Base-by-base conservation (phyloP, 2,329 filamentous ascomycete genomes). In the Fragosphaeria purpurea region DNA sequence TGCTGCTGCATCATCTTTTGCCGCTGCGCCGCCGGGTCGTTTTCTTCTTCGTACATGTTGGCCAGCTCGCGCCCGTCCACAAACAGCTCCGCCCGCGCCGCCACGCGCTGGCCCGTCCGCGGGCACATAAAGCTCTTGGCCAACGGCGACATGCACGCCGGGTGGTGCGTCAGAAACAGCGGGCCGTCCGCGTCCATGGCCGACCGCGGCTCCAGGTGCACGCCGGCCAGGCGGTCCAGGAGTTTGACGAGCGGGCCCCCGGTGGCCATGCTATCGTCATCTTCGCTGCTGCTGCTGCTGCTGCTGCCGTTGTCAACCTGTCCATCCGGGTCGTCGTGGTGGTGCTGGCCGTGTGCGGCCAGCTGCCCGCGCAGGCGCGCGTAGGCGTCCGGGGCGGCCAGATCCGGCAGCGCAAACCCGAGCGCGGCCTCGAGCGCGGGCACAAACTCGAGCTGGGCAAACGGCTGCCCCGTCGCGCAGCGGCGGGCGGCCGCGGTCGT, bases 31-130 rank as follows among this genome's bases (percentile, higher is more conserved):
- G 85, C 82, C 0, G 93, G 93, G 47, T 88, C 86, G 66, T 98
- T 98, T 65, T 98, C 93, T 68, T 98, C 93, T 65, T 98, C 93
- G 66, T 98, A 98, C 72, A 91, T 94, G 67, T 98, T 98, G 54
- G 91, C 88, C 35, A 95, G 76, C 63, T 98, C 93, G 50, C 81
- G 80, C 41, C 85, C 82, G 46, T 80, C 70, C 55, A 94, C 79
- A 67, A 95, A 95, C 30, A 95, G 77, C 67, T 96, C 90, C 0
- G 86, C 87, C 6, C 90, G 83, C 1, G 88, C 86, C 1, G 88
- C 85, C 1, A 95, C 81, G 7, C 77, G 67, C 63, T 96, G 90
- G 11, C 75, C 73, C 0, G 83, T 84, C 7, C 62, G 66, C 0
- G 80, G 77, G 63, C 89, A 88, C 22, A 74, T 61, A 67, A 88